phyloP scores from a whole-genome alignment of 2,329 filamentous ascomycete genomes.

The Pestalotiopsis sp. region DNA sequence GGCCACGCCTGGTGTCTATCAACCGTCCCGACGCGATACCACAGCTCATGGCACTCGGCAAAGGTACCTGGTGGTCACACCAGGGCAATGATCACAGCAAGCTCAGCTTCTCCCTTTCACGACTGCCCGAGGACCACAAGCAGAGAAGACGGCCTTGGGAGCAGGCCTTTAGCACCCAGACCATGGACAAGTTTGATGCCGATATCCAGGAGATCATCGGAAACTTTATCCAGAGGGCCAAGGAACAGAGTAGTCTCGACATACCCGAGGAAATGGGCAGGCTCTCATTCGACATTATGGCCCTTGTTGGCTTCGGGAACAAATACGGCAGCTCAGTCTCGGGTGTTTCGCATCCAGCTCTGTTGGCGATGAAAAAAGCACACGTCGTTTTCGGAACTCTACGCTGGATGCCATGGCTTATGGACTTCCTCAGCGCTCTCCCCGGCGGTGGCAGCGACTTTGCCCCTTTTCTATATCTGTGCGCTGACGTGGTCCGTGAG shows the following conservation, averaged over 20 bases:
- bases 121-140: constrained; percentile 14
- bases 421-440: constrained; percentile 6
- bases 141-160: constrained; percentile 15
- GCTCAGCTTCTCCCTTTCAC: constrained; percentile 12
- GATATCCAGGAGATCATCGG: constrained; percentile 14
- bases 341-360: constrained; percentile 10
- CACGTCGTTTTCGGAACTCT: constrained; percentile 10
- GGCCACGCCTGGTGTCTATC: constrained; percentile 14
- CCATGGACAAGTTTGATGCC: constrained; percentile 6
- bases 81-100: constrained; percentile 10
- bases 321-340: constrained; percentile 6
- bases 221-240: constrained; percentile 1
- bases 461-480: constrained; percentile 11
- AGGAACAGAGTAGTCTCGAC: neutral
- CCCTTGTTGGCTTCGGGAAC: constrained; percentile 13
- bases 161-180: constrained; percentile 13
- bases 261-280: constrained; percentile 5
- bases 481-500: constrained; percentile 11
- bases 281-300: constrained; percentile 14
- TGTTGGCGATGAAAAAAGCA: constrained; percentile 9
- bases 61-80: constrained; percentile 13
- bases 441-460: constrained; percentile 13
- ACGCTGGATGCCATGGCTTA: constrained; percentile 14
- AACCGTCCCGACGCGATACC: constrained; percentile 13
- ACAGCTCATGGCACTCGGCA: constrained; percentile 8